Conservation (phyloP, 768 basidiomycete genomes). For the Kwoniella heveanensis region DNA sequence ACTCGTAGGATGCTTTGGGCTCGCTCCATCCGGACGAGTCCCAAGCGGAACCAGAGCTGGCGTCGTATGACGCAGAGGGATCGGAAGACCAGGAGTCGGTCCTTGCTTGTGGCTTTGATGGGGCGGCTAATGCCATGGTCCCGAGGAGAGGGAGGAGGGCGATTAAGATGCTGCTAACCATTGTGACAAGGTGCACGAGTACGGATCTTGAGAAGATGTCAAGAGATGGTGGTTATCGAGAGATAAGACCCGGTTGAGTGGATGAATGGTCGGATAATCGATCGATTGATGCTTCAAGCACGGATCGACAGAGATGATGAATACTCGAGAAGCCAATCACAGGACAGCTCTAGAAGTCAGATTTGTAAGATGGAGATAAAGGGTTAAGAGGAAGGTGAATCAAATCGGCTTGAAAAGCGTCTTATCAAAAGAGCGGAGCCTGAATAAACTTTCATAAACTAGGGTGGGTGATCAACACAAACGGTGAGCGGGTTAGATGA, state of each 20-base stretch:
- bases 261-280: not conserved
- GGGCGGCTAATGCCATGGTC: not conserved
- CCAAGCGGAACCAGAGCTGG: not conserved
- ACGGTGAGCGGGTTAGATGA: slow-evolving; percentile 21
- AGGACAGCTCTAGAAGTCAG: not conserved
- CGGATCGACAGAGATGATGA: not conserved
- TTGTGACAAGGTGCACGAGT: not conserved
- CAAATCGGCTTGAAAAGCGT: slow-evolving; percentile 1
- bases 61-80: not conserved
- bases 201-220: no score
- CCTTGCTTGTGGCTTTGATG: not conserved
- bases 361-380: not conserved
- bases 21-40: not conserved
- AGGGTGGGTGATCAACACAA: not conserved
- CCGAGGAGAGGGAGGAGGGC: slow-evolving; percentile 1
- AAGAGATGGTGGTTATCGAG: no score
- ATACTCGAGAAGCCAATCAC: not conserved
- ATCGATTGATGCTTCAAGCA: not conserved
- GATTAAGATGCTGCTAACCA: not conserved
- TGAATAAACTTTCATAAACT: no score
- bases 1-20: not conserved
- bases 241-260: no score
- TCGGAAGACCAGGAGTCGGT: not conserved
- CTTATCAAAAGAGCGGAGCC: slow-evolving; percentile 19
- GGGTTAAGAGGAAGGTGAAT: not conserved